These are phyloP conservation scores for Metschnikowia kofuensis DNA, from an alignment of 805 yeast species.

Conservation along the genomic window DNA sequence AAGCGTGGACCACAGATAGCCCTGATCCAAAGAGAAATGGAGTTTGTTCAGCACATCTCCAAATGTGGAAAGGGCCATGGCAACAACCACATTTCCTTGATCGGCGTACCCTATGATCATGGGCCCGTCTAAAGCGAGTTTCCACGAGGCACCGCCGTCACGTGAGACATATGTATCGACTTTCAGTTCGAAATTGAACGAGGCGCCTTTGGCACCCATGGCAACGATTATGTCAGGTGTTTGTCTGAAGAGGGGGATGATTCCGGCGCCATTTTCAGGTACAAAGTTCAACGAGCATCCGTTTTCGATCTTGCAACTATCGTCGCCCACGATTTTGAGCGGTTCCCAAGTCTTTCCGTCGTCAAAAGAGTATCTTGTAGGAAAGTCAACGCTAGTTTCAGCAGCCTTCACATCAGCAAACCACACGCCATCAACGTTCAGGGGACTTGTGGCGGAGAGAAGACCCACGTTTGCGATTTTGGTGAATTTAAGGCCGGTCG, in stretches of 20 bases:
- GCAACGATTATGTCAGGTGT: slow-evolving; percentile 48
- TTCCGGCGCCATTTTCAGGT: not conserved
- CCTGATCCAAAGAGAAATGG: slow-evolving; percentile 68
- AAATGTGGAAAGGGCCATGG: slow-evolving; percentile 44
- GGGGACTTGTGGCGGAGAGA: slow-evolving; percentile 41
- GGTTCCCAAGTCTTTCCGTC: slow-evolving; percentile 54
- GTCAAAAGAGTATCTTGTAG: slow-evolving; percentile 42
- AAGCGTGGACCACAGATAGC: slow-evolving; percentile 56
- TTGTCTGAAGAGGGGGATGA: slow-evolving; percentile 19
- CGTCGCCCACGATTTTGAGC: slow-evolving; percentile 46
- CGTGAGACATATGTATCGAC: slow-evolving; percentile 59
- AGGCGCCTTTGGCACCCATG: slow-evolving; percentile 32
- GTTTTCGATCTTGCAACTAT: slow-evolving; percentile 39
- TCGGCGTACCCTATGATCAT: slow-evolving; percentile 66
- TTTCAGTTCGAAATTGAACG: slow-evolving; percentile 14
- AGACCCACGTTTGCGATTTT: slow-evolving; percentile 40
- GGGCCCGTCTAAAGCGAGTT: slow-evolving; percentile 49
- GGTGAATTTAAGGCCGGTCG: slow-evolving; percentile 52
- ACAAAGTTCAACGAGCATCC: slow-evolving; percentile 48
- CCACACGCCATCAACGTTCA: slow-evolving; percentile 61
- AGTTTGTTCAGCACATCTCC: slow-evolving; percentile 12
- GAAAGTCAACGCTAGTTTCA: slow-evolving; percentile 11
- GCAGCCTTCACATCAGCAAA: slow-evolving; percentile 39
- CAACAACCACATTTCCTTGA: slow-evolving; percentile 68
- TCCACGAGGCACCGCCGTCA: slow-evolving; percentile 81